A percentile compares a stretch with the other conserved stretches of the same genome.
These are phyloP conservation scores for Coemansia sp. DNA, from an alignment of 192 early-diverging fungal species.

Conservation along the genomic window DNA sequence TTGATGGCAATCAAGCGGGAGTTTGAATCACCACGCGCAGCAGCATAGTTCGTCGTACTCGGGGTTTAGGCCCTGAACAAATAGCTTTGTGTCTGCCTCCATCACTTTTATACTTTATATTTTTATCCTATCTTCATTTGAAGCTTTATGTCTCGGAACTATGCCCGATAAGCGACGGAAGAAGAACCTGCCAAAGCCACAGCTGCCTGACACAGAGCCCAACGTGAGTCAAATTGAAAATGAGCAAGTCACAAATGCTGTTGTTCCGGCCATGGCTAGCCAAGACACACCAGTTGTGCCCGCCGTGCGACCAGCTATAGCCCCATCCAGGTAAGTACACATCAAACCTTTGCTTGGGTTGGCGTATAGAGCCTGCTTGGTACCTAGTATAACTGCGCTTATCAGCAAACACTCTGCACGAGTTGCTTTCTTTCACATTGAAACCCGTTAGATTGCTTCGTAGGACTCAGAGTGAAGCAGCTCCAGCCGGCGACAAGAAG, in stretches of 20 bases:
- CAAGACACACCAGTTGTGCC: background rate
- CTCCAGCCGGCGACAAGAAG: background rate
- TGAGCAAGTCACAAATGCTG: background rate
- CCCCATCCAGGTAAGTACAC: background rate
- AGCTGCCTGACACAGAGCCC: background rate
- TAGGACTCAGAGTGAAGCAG: constrained; percentile 24
- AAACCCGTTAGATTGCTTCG: constrained; percentile 9
- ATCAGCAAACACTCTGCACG: background rate
- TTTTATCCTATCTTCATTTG: background rate
- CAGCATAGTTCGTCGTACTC: background rate
- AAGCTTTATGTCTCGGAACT: background rate
- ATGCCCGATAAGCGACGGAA: background rate
- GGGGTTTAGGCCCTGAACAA: background rate
- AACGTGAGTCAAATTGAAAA: background rate
- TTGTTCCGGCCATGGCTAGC: background rate
- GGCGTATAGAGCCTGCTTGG: background rate
- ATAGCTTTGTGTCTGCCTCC: background rate
- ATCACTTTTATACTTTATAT: background rate
- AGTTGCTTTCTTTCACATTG: background rate
- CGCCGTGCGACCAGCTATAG: background rate
- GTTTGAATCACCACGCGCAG: background rate
- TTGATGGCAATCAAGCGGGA: background rate
- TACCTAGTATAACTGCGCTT: background rate
- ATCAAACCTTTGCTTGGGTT: background rate
- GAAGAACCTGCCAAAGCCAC: background rate